These are phyloP conservation scores for Cryptosporidium sp. DNA, from an alignment of 169 alveolate genomes.

Conservation along the genomic window DNA sequence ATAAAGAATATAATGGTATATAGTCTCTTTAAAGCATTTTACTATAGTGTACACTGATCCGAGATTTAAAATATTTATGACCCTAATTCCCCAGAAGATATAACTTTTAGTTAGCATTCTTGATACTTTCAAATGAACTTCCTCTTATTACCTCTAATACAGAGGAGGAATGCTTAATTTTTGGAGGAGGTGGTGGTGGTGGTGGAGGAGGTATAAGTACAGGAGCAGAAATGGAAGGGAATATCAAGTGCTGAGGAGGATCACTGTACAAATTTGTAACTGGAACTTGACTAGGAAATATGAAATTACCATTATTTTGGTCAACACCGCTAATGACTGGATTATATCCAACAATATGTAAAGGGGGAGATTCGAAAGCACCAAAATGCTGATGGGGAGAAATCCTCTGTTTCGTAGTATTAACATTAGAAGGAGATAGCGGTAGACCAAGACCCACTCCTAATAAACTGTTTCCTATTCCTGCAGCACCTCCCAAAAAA, in stretches of 20 bases:
- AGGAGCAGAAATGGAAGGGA: conserved; percentile 9
- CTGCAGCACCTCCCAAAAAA: neutral
- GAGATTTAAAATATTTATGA: neutral
- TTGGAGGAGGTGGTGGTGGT: conserved; percentile 59
- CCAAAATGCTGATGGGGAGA: neutral
- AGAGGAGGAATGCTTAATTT: neutral
- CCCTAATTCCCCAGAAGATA: neutral
- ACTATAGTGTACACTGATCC: neutral
- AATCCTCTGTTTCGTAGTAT: neutral
- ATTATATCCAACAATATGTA: neutral
- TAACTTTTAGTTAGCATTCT: neutral
- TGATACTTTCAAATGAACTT: neutral
- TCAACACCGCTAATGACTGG: neutral
- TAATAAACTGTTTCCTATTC: neutral
- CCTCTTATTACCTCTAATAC: neutral
- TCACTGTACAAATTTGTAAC: conserved; percentile 6
- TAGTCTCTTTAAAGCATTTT: neutral
- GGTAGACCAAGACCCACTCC: conserved; percentile 1
- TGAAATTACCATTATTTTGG: neutral
- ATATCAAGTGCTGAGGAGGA: neutral
- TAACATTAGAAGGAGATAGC: neutral
- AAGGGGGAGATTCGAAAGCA: neutral
- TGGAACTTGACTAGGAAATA: conserved; percentile 16
- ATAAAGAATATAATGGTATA: neutral
- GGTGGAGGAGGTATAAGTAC: conserved; percentile 32